Evolutionary conservation across 177 flowering plant species (phyloP), one percentile per base, ranked within the genome.

Genomic region (Telopea speciosissima): DNA sequence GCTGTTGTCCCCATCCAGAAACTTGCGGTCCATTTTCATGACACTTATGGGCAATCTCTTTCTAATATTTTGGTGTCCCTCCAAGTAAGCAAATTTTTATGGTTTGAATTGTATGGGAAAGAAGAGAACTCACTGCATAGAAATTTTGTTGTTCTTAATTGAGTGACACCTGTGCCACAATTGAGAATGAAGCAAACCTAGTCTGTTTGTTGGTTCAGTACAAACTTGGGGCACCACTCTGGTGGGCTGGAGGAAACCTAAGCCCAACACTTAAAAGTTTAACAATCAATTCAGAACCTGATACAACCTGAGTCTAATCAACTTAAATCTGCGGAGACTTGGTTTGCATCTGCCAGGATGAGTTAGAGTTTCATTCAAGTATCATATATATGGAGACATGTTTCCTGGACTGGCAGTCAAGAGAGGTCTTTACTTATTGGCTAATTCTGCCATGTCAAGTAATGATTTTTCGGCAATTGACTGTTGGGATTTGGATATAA

Each of bases 1-100:
- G 82, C 81, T 49, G 88, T 87, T 78, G 88, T 92, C 40, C 93
- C 93, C 28, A 71, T 83, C 25, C 93, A 92, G 66, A 89, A 82
- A 82, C 92, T 95, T 76, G 97, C 97, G 44, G 97, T 93, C 24
- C 99, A 95, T 84, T 95, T 91, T 79, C 99, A 93, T 76, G 98
- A 93, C 76, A 93, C 98, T 8, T 95, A 93, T 70, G 99, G 98
- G 49, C 97, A 93, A 73, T 88, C 98, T 74, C 97, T 93, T 75
- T 80, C 99, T 68, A 95, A 95, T 81, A 91, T 93, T 78, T 79
- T 92, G 68, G 74, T 78, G 24, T 92, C 97, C 24, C 89, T 94
- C 69, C 97, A 94, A 77, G 98, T 92, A 83, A 83, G 81, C 56
- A 40, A 24, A 36, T 1, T 62, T 40, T 5, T 13, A 21, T 23